These are phyloP conservation scores for Apium graveolens DNA, from an alignment of 129 eudicot species.

Conservation along the genomic window DNA sequence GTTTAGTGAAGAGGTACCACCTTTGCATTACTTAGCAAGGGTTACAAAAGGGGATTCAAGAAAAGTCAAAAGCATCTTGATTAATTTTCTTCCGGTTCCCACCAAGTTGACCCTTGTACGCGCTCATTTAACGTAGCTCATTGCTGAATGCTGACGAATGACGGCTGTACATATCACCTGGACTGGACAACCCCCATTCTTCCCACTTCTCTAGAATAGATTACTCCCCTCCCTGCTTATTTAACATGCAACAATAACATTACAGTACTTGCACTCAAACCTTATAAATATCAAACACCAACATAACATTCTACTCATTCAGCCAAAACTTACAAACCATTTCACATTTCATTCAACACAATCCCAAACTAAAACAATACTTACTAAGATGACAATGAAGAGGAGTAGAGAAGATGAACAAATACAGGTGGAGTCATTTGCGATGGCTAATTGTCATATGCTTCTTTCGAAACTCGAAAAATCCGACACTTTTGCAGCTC, in stretches of 20 bases:
- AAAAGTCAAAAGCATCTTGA: not conserved
- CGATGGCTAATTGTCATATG: constrained; percentile 4
- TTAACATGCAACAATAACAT: not conserved
- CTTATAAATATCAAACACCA: not conserved
- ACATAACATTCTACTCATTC: not conserved
- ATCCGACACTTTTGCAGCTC: not conserved
- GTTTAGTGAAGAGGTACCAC: not conserved
- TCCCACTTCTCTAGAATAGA: not conserved
- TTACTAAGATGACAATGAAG: not conserved
- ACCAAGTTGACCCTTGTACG: not conserved
- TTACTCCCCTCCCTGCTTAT: not conserved
- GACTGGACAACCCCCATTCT: not conserved
- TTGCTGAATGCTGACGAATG: not conserved
- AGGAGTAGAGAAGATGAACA: constrained; percentile 4
- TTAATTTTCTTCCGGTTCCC: not conserved
- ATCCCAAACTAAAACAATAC: too few relatives aligned
- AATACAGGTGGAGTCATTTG: not conserved
- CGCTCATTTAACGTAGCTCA: not conserved
- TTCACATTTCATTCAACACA: not conserved
- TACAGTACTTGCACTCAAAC: not conserved
- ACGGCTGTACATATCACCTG: not conserved
- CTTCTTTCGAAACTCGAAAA: not conserved
- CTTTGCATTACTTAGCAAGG: not conserved
- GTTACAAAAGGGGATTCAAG: not conserved
- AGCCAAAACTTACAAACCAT: not conserved